Base-by-base conservation (phyloP, 2,329 filamentous ascomycete species). In the Lecanicillium sp. region DNA sequence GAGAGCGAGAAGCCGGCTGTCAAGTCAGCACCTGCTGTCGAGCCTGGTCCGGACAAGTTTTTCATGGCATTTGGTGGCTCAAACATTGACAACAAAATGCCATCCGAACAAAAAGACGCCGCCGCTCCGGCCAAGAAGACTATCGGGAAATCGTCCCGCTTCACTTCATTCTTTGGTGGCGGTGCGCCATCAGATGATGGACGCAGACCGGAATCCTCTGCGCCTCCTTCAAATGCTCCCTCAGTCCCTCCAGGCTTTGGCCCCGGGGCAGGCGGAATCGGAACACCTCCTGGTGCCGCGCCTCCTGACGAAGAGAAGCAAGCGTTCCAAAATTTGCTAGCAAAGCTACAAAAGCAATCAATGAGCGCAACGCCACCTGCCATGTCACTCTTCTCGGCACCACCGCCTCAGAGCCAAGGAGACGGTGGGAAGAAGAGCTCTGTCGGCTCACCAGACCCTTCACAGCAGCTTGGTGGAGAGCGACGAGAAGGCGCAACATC, bases 241-340 rank as follows among this genome's bases (percentile, higher is more conserved):
- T 41, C 43, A 17, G 37, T 27, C 9, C 41, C 35, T 27, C 34
- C 41, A 5, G 40, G 43, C 17, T 36, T 46, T 18, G 33, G 20
- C 28, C n/a, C 32, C 9, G 22, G 42, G 16, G 25, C 40, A 11
- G 37, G 43, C 5, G 40, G 33, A 4, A 35, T 35, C 12, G n/a
- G 31, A 14, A 16, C 29, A 14, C 28, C 37, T 12, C 20, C 35
- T 5, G 35, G 33, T 30, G 20, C 29, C 12, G 33, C 30, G 11
- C 19, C 68, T 9, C 62, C 68, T 5, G 78, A 80, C 45, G 75
- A 79, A 37, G 89, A 95, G 52, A 86, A 87, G 58, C 83, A 88
- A 57, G 89, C 87, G 2, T 95, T 95, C 60, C 78, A 87, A 47
- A 76, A 80, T 32, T 75, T 95, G 33, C 67, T 95, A 27, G 76